Evolutionary conservation across 495 filamentous ascomycete genomes (phyloP).

Genomic region (Penicillium lividum): DNA sequence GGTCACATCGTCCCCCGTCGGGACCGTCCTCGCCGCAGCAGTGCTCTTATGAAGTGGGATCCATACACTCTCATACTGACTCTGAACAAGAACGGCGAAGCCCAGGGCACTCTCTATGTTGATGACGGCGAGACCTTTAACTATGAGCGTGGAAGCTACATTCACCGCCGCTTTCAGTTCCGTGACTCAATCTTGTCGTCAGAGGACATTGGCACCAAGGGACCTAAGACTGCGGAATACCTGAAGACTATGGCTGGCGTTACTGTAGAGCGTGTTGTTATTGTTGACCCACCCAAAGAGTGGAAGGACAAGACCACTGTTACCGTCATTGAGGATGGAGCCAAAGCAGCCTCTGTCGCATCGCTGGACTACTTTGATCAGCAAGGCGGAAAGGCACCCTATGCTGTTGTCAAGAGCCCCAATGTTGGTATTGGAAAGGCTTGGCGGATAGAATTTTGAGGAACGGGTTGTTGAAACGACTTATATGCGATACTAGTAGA

Average conservation of each 20-base stretch:
- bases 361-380: constrained; percentile 61
- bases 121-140: constrained; percentile 95
- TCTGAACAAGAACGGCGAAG: constrained; percentile 67
- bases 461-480: constrained; percentile 5
- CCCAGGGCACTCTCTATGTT: constrained; percentile 81
- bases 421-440: constrained; percentile 73
- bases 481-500: constrained; percentile 23
- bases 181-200: constrained; percentile 55
- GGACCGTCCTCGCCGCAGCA: constrained; percentile 81
- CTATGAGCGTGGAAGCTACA: constrained; percentile 79
- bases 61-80: constrained; percentile 88
- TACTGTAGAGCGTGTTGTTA: constrained; percentile 75
- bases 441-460: constrained; percentile 75
- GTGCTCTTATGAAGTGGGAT: constrained; percentile 87
- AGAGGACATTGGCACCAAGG: constrained; percentile 47
- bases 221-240: constrained; percentile 69
- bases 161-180: constrained; percentile 77
- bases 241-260: constrained; percentile 75
- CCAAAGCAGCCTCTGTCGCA: constrained; percentile 54
- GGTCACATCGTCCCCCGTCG: constrained; percentile 90
- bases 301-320: constrained; percentile 73
- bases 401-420: constrained; percentile 80
- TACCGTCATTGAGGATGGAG: constrained; percentile 67
- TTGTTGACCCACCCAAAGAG: constrained; percentile 72
- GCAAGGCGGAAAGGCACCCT: constrained; percentile 63